These are phyloP conservation scores for Cadophora luteo-olivacea DNA, from an alignment of 2,329 filamentous ascomycete genomes.

Conservation along the genomic window DNA sequence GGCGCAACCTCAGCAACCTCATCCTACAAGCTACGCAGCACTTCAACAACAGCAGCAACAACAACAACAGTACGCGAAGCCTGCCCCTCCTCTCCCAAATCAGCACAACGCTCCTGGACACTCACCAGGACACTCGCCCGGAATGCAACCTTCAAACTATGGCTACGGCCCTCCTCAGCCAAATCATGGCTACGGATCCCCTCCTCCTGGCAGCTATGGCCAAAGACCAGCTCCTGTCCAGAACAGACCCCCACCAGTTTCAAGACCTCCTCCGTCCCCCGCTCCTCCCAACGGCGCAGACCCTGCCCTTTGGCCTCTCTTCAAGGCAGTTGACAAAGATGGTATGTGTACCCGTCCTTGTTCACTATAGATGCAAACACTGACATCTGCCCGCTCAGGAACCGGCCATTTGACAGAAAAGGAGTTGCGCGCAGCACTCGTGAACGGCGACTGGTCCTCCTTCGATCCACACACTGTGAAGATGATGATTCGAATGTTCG, in stretches of 20 bases:
- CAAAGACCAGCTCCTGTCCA: conserved; percentile 46
- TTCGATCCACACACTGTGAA: conserved; percentile 94
- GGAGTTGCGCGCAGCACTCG: conserved; percentile 87
- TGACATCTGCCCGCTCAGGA: conserved; percentile 50
- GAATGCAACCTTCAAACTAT: conserved; percentile 37
- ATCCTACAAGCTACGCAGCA: conserved; percentile 31
- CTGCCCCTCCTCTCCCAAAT: conserved; percentile 41
- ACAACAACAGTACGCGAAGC: conserved; percentile 39
- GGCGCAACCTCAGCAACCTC: conserved; percentile 48
- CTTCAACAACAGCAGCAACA: conserved; percentile 39
- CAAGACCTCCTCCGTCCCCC: conserved; percentile 71
- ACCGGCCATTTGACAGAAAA: conserved; percentile 84
- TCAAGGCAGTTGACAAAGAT: conserved; percentile 89
- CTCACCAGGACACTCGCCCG: conserved; percentile 34
- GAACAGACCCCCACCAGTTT: conserved; percentile 56
- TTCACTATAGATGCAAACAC: neutral
- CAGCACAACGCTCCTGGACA: conserved; percentile 21
- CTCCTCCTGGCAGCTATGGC: conserved; percentile 50
- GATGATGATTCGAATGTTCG: conserved; percentile 99
- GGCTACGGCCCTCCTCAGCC: conserved; percentile 44
- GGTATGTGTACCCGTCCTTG: conserved; percentile 53
- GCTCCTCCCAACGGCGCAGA: conserved; percentile 63
- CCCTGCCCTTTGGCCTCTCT: conserved; percentile 81
- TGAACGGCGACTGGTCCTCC: conserved; percentile 94
- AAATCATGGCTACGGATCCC: conserved; percentile 51